Evolutionary conservation across 2,329 filamentous ascomycete species (phyloP).

Genomic region (Cadophora gregata): DNA sequence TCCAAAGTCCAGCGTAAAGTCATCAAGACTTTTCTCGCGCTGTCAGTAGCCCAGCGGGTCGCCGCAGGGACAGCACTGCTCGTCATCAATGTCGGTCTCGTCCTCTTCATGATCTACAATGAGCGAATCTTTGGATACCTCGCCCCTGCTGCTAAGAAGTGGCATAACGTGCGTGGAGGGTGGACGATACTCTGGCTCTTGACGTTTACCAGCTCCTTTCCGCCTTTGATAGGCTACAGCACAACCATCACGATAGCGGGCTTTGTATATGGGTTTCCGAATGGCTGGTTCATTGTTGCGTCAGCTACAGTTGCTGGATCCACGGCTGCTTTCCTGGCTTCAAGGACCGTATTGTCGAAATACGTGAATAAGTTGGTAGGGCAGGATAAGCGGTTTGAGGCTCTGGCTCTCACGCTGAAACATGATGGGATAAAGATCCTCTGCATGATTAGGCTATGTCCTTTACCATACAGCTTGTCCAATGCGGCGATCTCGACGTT

Average conservation of each 20-base stretch:
- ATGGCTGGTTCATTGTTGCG: constrained; percentile 75
- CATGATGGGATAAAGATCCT: constrained; percentile 89
- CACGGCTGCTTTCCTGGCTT: constrained; percentile 79
- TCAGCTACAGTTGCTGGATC: constrained; percentile 80
- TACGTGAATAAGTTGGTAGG: constrained; percentile 85
- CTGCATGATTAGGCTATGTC: constrained; percentile 90
- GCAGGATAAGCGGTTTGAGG: constrained; percentile 84
- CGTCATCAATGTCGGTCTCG: constrained; percentile 55
- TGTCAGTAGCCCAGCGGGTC: constrained; percentile 67
- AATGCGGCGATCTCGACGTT: constrained; percentile 96
- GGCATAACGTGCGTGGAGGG: constrained; percentile 75
- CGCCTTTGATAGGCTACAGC: constrained; percentile 74
- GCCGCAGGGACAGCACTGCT: constrained; percentile 59
- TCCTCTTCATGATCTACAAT: constrained; percentile 79
- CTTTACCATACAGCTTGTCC: constrained; percentile 88
- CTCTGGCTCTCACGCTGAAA: constrained; percentile 85
- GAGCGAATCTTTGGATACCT: constrained; percentile 80
- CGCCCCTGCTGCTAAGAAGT: constrained; percentile 74
- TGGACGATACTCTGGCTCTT: constrained; percentile 71
- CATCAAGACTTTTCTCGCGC: constrained; percentile 57
- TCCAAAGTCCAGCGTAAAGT: constrained; percentile 56
- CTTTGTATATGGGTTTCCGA: constrained; percentile 74
- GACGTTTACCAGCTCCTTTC: constrained; percentile 72
- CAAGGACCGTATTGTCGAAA: constrained; percentile 75
- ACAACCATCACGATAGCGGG: constrained; percentile 70